phyloP scores from a whole-genome alignment of 257 asterid genomes.

The Jacaranda mimosifolia region DNA sequence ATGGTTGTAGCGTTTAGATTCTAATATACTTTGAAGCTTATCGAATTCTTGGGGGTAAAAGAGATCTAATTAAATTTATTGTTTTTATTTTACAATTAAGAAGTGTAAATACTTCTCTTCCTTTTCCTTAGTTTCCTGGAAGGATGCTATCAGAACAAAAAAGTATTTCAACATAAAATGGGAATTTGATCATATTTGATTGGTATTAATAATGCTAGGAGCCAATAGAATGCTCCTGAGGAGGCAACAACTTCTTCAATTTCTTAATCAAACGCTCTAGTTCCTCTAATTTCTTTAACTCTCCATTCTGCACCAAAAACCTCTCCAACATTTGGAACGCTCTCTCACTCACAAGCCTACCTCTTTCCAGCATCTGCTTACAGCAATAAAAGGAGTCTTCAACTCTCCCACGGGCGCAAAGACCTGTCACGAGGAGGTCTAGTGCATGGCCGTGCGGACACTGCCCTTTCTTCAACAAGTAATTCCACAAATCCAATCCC shows the following conservation, averaged over 20 bases:
- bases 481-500: constrained; percentile 81
- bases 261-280: constrained; percentile 54
- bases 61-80: too few relatives aligned
- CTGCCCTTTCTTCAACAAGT: constrained; percentile 74
- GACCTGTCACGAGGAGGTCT: constrained; percentile 80
- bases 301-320: constrained; percentile 55
- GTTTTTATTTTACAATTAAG: too few relatives aligned
- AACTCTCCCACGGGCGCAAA: constrained; percentile 82
- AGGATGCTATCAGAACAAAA: background rate
- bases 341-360: constrained; percentile 65
- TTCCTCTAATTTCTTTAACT: constrained; percentile 51
- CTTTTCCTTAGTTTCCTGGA: background rate
- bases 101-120: background rate
- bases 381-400: constrained; percentile 73
- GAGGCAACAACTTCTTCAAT: constrained; percentile 61
- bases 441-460: constrained; percentile 88
- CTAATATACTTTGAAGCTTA: too few relatives aligned
- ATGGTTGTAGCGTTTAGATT: too few relatives aligned
- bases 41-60: too few relatives aligned
- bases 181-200: background rate
- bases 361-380: constrained; percentile 77
- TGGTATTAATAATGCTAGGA: background rate
- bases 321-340: constrained; percentile 67
- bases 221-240: background rate
- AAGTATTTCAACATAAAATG: background rate